A percentile compares a stretch with the other conserved stretches of the same genome.
Conservation (phyloP, 768 basidiomycete species). For the Panaeolus cyanescens region DNA sequence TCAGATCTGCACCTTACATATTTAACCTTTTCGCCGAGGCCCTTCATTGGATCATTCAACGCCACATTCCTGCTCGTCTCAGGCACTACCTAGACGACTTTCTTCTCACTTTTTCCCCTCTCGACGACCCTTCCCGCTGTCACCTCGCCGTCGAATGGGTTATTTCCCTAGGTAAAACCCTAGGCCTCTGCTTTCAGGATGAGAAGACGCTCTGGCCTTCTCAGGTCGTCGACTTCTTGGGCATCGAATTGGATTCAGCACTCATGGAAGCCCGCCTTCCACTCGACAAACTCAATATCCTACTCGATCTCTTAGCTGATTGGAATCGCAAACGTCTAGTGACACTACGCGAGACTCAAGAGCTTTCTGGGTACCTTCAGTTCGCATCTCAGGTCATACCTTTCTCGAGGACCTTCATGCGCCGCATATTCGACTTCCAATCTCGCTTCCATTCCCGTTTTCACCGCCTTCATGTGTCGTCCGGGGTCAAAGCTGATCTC, state of each 20-base stretch:
- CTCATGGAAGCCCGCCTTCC: conserved; percentile 7
- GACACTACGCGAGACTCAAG: conserved; percentile 26
- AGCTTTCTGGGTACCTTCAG: conserved; percentile 30
- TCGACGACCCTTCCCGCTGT: not conserved
- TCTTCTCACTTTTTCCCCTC: conserved; percentile 24
- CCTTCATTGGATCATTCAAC: conserved; percentile 40
- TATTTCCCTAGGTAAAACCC: conserved; percentile 21
- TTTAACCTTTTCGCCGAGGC: conserved; percentile 42
- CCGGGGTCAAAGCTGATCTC: conserved; percentile 15
- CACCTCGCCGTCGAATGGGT: conserved; percentile 29
- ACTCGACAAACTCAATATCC: not conserved
- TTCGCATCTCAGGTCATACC: conserved; percentile 34
- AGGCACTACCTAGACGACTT: conserved; percentile 40
- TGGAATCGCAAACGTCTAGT: conserved; percentile 21
- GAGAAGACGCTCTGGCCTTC: conserved; percentile 27
- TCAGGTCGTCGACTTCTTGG: conserved; percentile 18
- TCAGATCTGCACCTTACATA: conserved; percentile 35
- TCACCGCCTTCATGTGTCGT: not conserved
- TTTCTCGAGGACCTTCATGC: conserved; percentile 22
- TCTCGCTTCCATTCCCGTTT: conserved; percentile 16
- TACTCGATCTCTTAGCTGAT: not conserved
- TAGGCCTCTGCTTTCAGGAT: conserved; percentile 26
- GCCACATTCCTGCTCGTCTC: conserved; percentile 30
- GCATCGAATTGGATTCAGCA: conserved; percentile 5
- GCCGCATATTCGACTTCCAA: conserved; percentile 25